Evolutionary conservation across 768 basidiomycete species (phyloP), one percentile per base, ranked within the genome.

Genomic region (Mycena filopes): DNA sequence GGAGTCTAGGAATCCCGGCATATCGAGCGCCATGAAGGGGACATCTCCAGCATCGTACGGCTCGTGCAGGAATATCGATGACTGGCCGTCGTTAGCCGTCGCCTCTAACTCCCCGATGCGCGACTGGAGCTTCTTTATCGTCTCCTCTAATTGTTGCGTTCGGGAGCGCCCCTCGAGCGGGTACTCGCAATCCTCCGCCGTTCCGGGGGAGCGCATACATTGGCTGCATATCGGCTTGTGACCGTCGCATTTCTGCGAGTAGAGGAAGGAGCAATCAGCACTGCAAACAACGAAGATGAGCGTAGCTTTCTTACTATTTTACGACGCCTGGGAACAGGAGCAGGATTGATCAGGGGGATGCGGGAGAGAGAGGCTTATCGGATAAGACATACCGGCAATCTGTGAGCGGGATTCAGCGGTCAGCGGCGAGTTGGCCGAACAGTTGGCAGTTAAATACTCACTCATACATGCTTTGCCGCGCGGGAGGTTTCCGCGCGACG

Each of bases 241-340:
- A 1, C 85, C 85, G 70, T 89, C 86, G 60, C 87, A 89, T 73
- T 79, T 82, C 87, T 88, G 58, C n/a, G n/a, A n/a, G n/a, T 11
- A 23, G 43, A 43, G 23, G 16, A 36, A 41, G 23, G 25, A 16
- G 16, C 11, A 26, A 48, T 43, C 13, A 28, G 40, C 12, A 43
- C 16, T 20, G 28, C 45, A 29, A 15, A 31, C 20, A 11, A 23
- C 15, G n/a, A 2, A 38, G n/a, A 29, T 7, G 43, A 23, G 21
- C 11, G 42, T 11, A 26, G 15, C 9, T 5, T n/a, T n/a, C 55
- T 20, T 48, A 50, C 68, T 45, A 69, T 69, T 59, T 69, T 69
- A n/a, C 67, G 57, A 26, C 67, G 63, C 33, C 67, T 63, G 21
- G 15, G 33, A 43, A 63, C 47, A 16, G 29, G 45, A 2, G 20